Base-by-base conservation (phyloP, 306 rosid genomes). In the Citrullus amarus region DNA sequence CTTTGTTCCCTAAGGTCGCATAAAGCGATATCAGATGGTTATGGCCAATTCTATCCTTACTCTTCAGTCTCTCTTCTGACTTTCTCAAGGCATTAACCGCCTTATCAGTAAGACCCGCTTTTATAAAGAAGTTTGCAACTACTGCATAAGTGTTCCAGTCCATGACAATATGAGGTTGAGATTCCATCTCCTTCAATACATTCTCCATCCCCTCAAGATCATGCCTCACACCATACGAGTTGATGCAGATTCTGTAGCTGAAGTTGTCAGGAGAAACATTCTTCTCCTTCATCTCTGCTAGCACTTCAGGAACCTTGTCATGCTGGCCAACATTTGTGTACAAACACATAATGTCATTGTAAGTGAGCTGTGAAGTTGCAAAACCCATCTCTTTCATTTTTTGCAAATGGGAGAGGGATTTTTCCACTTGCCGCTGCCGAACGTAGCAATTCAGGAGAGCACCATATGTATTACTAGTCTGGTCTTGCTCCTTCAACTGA, bases 121-220 rank as follows among this genome's bases (percentile, higher is more conserved):
- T 91, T 68, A 86, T 79, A 46, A 85, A 92, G 48, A 84, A 83
- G 86, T 89, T 90, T 9, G 96, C 97, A 56, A 79, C 89, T 0
- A 89, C 92, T 6, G 97, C 81, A 48, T 92, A 92, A 7, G 92
- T 92, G 82, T 94, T 92, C 97, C 96, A 94, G 32, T 90, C 98
- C 96, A 88, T 85, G 77, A 79, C 85, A 75, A 92, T 82, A 75
- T 87, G 79, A 38, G 88, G 62, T 85, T 85, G 92, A 72, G 79
- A 38, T 82, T 92, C 93, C 97, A 95, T 91, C 82, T 92, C 96
- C 57, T 79, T 81, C 80, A 95, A 84, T 71, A 84, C 78, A 60
- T 41, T 84, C 61, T 87, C 88, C 84, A 92, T 81, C 80, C 89
- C 92, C 70, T 81, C 89, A 36, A 89, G 60, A 82, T 95, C 89